A percentile compares a stretch with the other conserved stretches of the same genome.
These are phyloP conservation scores for Lasiosphaeris hirsuta DNA, from an alignment of 495 filamentous ascomycete species.

Conservation along the genomic window DNA sequence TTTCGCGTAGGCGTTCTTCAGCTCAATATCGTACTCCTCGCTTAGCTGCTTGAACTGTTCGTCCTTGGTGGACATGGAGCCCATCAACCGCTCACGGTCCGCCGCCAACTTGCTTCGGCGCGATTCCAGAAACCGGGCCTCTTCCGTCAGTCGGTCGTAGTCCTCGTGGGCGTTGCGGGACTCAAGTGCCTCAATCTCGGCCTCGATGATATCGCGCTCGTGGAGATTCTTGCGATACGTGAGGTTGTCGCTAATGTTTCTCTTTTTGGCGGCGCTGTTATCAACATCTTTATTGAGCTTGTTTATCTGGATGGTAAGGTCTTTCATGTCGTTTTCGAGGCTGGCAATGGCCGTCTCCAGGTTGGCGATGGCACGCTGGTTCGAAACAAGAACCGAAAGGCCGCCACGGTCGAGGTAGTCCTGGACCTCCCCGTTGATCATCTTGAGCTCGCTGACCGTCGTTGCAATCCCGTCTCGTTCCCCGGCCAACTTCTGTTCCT, in stretches of 20 bases:
- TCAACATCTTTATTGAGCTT: conserved; percentile 72
- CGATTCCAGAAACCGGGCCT: conserved; percentile 60
- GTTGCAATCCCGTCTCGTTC: conserved; percentile 67
- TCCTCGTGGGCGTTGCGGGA: conserved; percentile 79
- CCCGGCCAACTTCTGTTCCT: conserved; percentile 69
- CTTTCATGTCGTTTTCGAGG: conserved; percentile 63
- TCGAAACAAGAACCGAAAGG: conserved; percentile 62
- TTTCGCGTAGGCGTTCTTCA: conserved; percentile 74
- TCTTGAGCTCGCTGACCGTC: conserved; percentile 70
- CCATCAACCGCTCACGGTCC: conserved; percentile 55
- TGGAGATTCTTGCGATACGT: conserved; percentile 71
- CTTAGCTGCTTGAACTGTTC: conserved; percentile 65
- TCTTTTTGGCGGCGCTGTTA: conserved; percentile 73
- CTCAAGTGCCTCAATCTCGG: conserved; percentile 73
- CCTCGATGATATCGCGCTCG: conserved; percentile 60
- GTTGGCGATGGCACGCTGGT: conserved; percentile 63
- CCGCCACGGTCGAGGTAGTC: conserved; percentile 77
- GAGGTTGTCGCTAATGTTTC: conserved; percentile 82
- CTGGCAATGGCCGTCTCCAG: conserved; percentile 63
- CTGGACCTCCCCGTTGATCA: conserved; percentile 72
- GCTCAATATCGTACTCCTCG: conserved; percentile 79
- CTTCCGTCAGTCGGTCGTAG: conserved; percentile 64
- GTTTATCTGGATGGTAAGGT: conserved; percentile 67
- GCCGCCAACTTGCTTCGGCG: conserved; percentile 57
- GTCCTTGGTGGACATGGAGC: conserved; percentile 76